Conservation (phyloP, 2,329 filamentous ascomycete species). For the Mollisia scopiformis region DNA sequence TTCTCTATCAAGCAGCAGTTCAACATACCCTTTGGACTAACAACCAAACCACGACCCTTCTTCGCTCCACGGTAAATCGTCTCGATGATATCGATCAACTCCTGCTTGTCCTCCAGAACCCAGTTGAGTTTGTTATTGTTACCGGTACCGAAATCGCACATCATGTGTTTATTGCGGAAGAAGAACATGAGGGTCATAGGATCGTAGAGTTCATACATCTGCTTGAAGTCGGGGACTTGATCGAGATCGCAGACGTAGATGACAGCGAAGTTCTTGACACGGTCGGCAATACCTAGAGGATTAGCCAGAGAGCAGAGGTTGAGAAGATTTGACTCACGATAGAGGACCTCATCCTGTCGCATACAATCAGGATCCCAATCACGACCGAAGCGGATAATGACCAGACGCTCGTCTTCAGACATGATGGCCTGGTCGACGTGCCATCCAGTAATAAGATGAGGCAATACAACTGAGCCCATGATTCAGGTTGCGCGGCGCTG, state of each 20-base stretch:
- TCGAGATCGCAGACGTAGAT: constrained; percentile 95
- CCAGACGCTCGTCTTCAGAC: constrained; percentile 78
- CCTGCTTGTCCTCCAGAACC: constrained; percentile 96
- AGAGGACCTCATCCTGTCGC: constrained; percentile 44
- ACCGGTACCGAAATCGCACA: constrained; percentile 96
- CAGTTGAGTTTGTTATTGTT: constrained; percentile 99
- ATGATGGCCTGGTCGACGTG: constrained; percentile 97
- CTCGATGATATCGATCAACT: constrained; percentile 97
- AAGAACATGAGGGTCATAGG: constrained; percentile 97
- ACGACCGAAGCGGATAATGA: constrained; percentile 91
- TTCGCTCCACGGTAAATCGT: constrained; percentile 98
- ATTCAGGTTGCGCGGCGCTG: not conserved
- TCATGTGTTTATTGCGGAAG: constrained; percentile 98
- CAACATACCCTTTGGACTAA: constrained; percentile 77
- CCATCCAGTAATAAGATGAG: constrained; percentile 90
- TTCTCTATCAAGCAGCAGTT: not conserved
- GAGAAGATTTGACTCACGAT: too few species aligned
- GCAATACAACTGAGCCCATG: constrained; percentile 82
- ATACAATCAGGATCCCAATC: constrained; percentile 82
- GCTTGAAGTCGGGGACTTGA: constrained; percentile 88
- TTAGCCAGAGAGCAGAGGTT: too few species aligned
- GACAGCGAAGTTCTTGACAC: constrained; percentile 89
- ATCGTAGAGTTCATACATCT: constrained; percentile 94
- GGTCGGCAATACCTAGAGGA: constrained; percentile 83
- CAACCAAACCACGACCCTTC: constrained; percentile 94